Base-by-base conservation (phyloP, 495 filamentous ascomycete species). In the Hyaloscypha variabilis region DNA sequence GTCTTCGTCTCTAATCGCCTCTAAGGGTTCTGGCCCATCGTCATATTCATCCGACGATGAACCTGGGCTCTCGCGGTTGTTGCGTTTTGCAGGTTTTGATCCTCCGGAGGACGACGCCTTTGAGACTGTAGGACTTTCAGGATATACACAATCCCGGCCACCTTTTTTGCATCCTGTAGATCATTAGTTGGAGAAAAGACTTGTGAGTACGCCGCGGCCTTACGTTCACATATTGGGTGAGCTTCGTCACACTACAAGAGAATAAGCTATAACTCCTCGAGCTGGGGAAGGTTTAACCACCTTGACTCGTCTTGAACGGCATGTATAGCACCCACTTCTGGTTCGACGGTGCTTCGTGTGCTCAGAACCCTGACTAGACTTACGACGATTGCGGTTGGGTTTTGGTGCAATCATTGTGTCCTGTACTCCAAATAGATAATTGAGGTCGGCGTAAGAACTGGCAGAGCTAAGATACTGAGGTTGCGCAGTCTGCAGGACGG, bases 301-400 rank as follows among this genome's bases (percentile, higher is more conserved):
- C 87, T 99, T 99, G 62, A 99, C 93, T 68, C 95, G 83, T 53
- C 95, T 85, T 64, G 87, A 86, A 71, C 95, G 86, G 74, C 95
- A 99, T 17, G 95, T 99, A 76, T 90, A 97, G 78, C 95, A 99
- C 36, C 95, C 95, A 63, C 91, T 97, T 67, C 95, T 83, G 53
- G 95, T 97, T 66, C 95, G 88, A 57, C 94, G 90, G 72, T 97
- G 94, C 74, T 97, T 99, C 69, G 96, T 90, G 69, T 91, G 88
- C 62, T 97, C 94, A 19, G 82, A 74, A 19, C 86, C 84, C 6
- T 83, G 77, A n/a, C 80, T 76, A 17, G 83, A 83, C 65, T 85
- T 86, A 63, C 85, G 78, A 65, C 85, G 78, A 70, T 79, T 83
- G 72, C 85, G 77, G 56, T 82, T 81, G 19, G 80, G 67, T 66